Conservation (phyloP, 805 yeast species). For the Candida parachauliodes region DNA sequence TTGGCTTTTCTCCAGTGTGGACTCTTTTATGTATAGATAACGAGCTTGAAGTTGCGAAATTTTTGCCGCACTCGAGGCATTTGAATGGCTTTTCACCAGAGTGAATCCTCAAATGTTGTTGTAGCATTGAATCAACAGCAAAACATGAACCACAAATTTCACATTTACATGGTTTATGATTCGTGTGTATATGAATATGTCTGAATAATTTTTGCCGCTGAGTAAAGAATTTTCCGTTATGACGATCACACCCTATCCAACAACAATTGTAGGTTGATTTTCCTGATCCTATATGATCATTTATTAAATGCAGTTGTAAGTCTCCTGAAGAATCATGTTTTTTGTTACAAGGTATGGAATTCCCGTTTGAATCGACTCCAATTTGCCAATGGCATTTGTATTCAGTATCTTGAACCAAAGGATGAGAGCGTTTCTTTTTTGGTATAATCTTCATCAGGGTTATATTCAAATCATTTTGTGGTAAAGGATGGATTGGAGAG, state of each 20-base stretch:
- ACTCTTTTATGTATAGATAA: constrained; percentile 78
- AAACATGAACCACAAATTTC: constrained; percentile 63
- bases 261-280: constrained; percentile 63
- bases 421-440: constrained; percentile 11
- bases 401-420: constrained; percentile 18
- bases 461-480: constrained; percentile 20
- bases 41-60: constrained; percentile 79
- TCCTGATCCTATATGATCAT: constrained; percentile 71
- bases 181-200: constrained; percentile 86
- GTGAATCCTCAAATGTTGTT: constrained; percentile 80
- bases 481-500: constrained; percentile 7
- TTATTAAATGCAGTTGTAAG: constrained; percentile 67
- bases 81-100: constrained; percentile 85
- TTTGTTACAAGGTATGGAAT: constrained; percentile 45
- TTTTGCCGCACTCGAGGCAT: constrained; percentile 71
- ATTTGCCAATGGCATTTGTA: constrained; percentile 47
- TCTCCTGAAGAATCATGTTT: constrained; percentile 52
- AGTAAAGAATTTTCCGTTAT: constrained; percentile 52
- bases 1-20: constrained; percentile 90
- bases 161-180: constrained; percentile 77
- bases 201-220: constrained; percentile 85
- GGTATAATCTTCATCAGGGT: constrained; percentile 33
- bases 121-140: constrained; percentile 72
- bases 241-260: constrained; percentile 78
- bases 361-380: constrained; percentile 25